Evolutionary conservation across 75 land plant genomes (phyloP).

Genomic region (Sequoia sempervirens): DNA sequence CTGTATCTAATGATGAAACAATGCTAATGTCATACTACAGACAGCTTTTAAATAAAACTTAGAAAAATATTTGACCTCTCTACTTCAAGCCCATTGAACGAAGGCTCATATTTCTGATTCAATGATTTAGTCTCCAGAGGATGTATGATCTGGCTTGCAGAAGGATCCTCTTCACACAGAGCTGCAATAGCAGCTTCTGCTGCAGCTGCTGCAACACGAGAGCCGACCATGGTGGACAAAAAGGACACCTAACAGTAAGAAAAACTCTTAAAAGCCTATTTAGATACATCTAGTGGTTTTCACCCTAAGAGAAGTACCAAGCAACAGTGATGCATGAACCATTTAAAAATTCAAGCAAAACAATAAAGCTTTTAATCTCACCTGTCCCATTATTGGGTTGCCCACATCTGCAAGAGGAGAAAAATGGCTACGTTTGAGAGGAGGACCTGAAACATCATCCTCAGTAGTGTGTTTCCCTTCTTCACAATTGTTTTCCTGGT

Average conservation of each 20-base stretch:
- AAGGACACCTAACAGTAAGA: constrained; percentile 61
- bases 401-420: constrained; percentile 33
- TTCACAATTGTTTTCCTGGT: constrained; percentile 11
- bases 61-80: neutral
- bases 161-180: constrained; percentile 67
- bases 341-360: neutral
- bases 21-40: neutral
- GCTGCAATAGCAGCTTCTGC: constrained; percentile 79
- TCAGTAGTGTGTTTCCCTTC: constrained; percentile 15
- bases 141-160: constrained; percentile 32
- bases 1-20: neutral
- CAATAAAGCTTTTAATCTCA: constrained; percentile 12
- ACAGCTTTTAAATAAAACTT: neutral
- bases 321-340: neutral
- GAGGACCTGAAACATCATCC: constrained; percentile 19
- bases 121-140: constrained; percentile 2
- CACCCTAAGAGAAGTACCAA: neutral
- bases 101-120: neutral
- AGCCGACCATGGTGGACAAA: constrained; percentile 62
- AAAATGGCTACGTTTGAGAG: constrained; percentile 32
- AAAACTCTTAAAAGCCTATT: neutral
- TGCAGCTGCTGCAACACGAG: constrained; percentile 78
- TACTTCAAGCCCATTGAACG: neutral
- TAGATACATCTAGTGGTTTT: neutral
- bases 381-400: constrained; percentile 69